A percentile compares a stretch with the other conserved stretches of the same genome.
Evolutionary conservation across 148 eudicot genomes (phyloP).

Genomic region (Mesembryanthemum crystallinum): DNA sequence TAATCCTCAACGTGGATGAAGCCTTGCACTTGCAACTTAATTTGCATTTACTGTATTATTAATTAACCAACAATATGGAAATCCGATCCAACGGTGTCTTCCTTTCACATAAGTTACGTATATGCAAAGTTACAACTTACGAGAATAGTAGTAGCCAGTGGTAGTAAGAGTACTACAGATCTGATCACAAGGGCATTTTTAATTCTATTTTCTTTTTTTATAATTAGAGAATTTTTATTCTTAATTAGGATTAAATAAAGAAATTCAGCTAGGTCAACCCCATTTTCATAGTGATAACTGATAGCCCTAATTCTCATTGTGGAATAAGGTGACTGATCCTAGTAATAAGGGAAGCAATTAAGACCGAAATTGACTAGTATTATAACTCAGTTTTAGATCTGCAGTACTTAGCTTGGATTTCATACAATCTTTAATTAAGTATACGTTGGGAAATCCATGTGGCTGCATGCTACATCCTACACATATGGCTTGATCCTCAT

Average conservation of each 20-base stretch:
- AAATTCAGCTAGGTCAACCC: constrained; percentile 6
- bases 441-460: neutral
- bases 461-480: neutral
- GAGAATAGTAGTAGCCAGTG: neutral
- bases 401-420: constrained; percentile 5
- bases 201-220: too few relatives aligned
- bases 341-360: neutral
- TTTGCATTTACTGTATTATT: neutral
- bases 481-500: neutral
- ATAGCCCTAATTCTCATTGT: neutral
- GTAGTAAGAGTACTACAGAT: too few relatives aligned
- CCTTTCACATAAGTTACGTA: neutral
- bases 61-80: neutral
- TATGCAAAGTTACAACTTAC: neutral
- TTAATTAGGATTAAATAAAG: too few relatives aligned
- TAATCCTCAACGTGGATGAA: neutral
- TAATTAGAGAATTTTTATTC: too few relatives aligned
- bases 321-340: constrained; percentile 8
- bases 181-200: too few relatives aligned
- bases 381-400: neutral
- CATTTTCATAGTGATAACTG: too few relatives aligned
- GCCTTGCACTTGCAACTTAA: neutral
- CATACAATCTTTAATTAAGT: constrained; percentile 2
- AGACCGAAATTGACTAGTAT: neutral
- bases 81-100: neutral